Conservation (phyloP, 345 rosid genomes). For the Linum trigynum region DNA sequence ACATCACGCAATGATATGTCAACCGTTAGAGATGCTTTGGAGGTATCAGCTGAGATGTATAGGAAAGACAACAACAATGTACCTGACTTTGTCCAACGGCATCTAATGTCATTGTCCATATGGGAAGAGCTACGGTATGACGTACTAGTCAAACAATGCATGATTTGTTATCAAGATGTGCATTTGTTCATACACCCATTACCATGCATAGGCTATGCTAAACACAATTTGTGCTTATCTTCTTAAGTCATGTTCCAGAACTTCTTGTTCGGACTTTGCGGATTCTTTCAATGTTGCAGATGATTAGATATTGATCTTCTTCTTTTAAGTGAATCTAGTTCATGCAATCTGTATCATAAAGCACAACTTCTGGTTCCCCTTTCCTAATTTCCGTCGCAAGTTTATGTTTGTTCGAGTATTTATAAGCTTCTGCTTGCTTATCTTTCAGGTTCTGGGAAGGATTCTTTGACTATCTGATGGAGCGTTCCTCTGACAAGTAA, state of each 20-base stretch:
- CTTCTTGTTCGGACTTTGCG: neutral
- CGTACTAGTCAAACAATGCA: constrained; percentile 1
- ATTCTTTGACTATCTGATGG: constrained; percentile 87
- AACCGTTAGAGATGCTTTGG: constrained; percentile 91
- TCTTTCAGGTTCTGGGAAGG: constrained; percentile 97
- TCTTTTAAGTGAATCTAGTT: neutral
- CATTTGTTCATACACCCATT: constrained; percentile 11
- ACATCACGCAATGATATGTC: constrained; percentile 79
- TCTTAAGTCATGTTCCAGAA: neutral
- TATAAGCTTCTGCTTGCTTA: neutral
- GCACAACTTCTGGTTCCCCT: neutral
- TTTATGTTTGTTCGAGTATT: neutral
- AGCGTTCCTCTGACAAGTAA: constrained; percentile 76
- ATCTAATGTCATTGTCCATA: constrained; percentile 78
- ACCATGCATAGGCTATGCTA: neutral
- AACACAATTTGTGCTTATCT: neutral
- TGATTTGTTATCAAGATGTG: constrained; percentile 1
- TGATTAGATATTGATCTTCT: constrained; percentile 2
- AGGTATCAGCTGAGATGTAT: constrained; percentile 95
- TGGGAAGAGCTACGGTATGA: constrained; percentile 91
- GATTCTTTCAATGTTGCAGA: neutral
- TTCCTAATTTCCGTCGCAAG: neutral
- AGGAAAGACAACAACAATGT: constrained; percentile 89
- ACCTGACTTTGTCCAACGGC: constrained; percentile 86
- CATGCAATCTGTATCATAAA: neutral